A percentile compares a stretch with the other conserved stretches of the same genome.
Evolutionary conservation across 225 moss, liverwort and hornwort species (phyloP).

Genomic region (Bryoerythrophyllum caledonicum): DNA sequence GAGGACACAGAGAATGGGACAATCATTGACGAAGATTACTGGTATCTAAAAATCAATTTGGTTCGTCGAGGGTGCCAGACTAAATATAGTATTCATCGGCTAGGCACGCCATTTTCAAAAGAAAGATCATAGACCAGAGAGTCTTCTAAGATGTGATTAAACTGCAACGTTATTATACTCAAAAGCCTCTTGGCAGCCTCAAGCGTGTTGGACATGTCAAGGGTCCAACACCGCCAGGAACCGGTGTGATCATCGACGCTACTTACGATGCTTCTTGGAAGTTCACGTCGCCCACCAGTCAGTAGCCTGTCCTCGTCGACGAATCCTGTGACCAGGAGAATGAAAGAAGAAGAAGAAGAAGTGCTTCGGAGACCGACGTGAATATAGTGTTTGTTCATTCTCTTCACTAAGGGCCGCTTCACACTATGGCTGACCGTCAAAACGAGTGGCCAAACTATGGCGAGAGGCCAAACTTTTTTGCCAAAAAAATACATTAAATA

Average conservation of each 20-base stretch:
- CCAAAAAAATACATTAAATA: too few relatives aligned
- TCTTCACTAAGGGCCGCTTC: too few relatives aligned
- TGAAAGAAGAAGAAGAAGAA: too few relatives aligned
- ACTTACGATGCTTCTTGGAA: slow-evolving; percentile 75
- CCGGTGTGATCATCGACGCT: slow-evolving; percentile 84
- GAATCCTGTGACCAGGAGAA: slow-evolving; percentile 33
- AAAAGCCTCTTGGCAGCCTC: slow-evolving; percentile 68
- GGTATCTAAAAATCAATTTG: neutral
- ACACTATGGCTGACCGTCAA: too few relatives aligned
- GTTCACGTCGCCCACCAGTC: slow-evolving; percentile 79
- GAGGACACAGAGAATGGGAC: too few relatives aligned
- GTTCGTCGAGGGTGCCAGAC: neutral
- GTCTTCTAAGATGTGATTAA: neutral
- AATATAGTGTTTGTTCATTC: too few relatives aligned
- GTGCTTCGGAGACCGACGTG: too few relatives aligned
- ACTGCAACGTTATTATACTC: slow-evolving; percentile 10
- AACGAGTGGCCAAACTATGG: too few relatives aligned
- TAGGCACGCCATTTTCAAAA: neutral
- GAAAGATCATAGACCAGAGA: neutral
- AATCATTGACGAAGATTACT: neutral
- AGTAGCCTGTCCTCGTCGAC: slow-evolving; percentile 68
- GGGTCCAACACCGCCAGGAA: slow-evolving; percentile 96
- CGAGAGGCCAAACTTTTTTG: too few relatives aligned
- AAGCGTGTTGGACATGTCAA: slow-evolving; percentile 87
- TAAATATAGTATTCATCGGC: neutral